These are phyloP conservation scores for Daedaleopsis nitida DNA, from an alignment of 768 basidiomycete genomes.

Conservation along the genomic window DNA sequence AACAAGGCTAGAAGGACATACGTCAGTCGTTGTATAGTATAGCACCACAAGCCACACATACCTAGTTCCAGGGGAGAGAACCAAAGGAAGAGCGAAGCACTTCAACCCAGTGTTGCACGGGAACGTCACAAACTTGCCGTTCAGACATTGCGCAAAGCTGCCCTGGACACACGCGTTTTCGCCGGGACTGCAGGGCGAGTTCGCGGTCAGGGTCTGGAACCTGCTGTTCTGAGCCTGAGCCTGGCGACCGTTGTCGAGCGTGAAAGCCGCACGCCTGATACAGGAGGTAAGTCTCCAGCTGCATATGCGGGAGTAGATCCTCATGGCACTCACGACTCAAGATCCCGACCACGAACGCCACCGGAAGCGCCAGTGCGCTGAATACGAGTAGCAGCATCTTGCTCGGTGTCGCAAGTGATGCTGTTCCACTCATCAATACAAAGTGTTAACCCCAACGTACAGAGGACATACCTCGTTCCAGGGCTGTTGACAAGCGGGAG, in stretches of 20 bases:
- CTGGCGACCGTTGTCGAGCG: constrained; percentile 32
- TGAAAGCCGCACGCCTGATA: constrained; percentile 30
- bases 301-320: not conserved
- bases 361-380: constrained; percentile 34
- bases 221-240: constrained; percentile 35
- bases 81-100: constrained; percentile 46
- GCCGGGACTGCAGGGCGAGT: constrained; percentile 31
- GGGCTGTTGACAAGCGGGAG: constrained; percentile 34
- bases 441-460: too few species aligned
- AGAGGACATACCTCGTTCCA: constrained; percentile 29
- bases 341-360: constrained; percentile 21
- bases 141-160: constrained; percentile 45
- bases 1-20: constrained; percentile 21
- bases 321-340: constrained; percentile 1
- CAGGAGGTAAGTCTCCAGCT: not conserved
- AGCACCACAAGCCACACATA: constrained; percentile 10
- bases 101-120: constrained; percentile 32
- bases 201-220: constrained; percentile 31
- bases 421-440: constrained; percentile 5
- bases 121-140: constrained; percentile 35
- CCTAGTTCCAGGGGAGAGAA: constrained; percentile 40
- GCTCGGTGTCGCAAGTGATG: constrained; percentile 37
- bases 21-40: not conserved
- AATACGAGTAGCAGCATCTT: constrained; percentile 37
- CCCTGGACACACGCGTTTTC: constrained; percentile 39